A percentile compares a stretch with the other conserved stretches of the same genome.
phyloP scores from a whole-genome alignment of 2,329 filamentous ascomycete genomes.

The Verticillium alfalfae region DNA sequence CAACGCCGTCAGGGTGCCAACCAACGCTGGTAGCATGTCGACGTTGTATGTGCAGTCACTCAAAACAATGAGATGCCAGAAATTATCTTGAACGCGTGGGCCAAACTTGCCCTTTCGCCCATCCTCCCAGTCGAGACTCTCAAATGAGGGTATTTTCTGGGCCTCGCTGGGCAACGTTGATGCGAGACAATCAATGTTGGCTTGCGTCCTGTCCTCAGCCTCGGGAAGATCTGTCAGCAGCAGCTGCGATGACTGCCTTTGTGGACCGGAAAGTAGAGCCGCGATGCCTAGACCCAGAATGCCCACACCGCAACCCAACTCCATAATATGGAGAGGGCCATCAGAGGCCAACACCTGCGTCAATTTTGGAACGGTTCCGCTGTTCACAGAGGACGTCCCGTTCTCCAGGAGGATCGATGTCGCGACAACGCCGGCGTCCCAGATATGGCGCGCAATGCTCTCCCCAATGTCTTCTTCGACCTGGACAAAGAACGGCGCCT shows the following conservation, averaged over 20 bases:
- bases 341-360: conserved; percentile 22
- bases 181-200: conserved; percentile 38
- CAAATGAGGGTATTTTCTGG: conserved; percentile 26
- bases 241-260: conserved; percentile 23
- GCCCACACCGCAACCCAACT: conserved; percentile 53
- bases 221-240: conserved; percentile 52
- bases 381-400: background rate
- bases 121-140: conserved; percentile 53
- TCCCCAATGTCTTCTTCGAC: conserved; percentile 54
- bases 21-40: conserved; percentile 47
- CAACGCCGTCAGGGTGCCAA: conserved; percentile 46
- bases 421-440: conserved; percentile 50
- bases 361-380: background rate
- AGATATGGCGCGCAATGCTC: conserved; percentile 54
- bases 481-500: conserved; percentile 23
- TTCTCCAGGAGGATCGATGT: conserved; percentile 26
- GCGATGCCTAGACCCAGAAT: conserved; percentile 47
- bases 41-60: conserved; percentile 60
- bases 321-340: conserved; percentile 36
- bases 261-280: conserved; percentile 9
- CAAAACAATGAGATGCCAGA: conserved; percentile 49
- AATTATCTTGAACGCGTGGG: conserved; percentile 23
- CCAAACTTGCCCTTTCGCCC: conserved; percentile 40
- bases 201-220: conserved; percentile 40
- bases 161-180: conserved; percentile 4